Base-by-base conservation (phyloP, 345 rosid genomes). In the Eucalyptus marginata region DNA sequence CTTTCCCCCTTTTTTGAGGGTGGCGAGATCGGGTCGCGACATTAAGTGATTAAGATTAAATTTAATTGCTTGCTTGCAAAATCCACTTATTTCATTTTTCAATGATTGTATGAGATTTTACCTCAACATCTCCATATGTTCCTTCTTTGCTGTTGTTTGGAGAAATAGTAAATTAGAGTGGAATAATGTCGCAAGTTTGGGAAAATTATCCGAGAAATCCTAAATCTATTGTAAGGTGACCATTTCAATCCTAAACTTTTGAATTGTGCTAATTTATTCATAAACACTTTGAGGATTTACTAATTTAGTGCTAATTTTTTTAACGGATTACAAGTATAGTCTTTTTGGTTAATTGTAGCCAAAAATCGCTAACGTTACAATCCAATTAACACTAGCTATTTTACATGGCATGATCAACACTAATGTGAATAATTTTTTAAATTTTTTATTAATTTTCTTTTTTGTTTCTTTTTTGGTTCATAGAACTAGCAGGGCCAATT, bases 401-500 rank as follows among this genome's bases (percentile, higher is more conserved):
- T 5, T 25, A 59, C 3, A 2, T 27, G 66, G 66, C 15, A 27
- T 0, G 0, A 2, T 0, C 7, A 12, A 59, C 1, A 0, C 2
- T 1, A 0, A 59, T 10, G 7, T 59, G 31, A 27, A 25, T 25
- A 11, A 58, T 43, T 43, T 43, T 43, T 43, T 36, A 36, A 36
- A 43, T 43, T 6, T 58, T 58, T 58, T 58, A 24, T 58, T 24
- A 7, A 5, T 25, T 25, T 59, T 16, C 1, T 8, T 8, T 56
- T 56, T 24, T 58, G 0, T 56, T 25, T 25, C 3, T 58, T 54
- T 24, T 24, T 10, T 24, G 12, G 29, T 58, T 58, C 29, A 22
- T 1, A 10, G 1, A 25, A 14, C n/a, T 0, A 10, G 29, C 0
- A 25, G 2, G 29, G 1, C 2, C 0, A 1, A 0, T 54, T 20